Evolutionary conservation across 2,329 filamentous ascomycete species (phyloP).

Genomic region (Pestalotiopsis sp.): DNA sequence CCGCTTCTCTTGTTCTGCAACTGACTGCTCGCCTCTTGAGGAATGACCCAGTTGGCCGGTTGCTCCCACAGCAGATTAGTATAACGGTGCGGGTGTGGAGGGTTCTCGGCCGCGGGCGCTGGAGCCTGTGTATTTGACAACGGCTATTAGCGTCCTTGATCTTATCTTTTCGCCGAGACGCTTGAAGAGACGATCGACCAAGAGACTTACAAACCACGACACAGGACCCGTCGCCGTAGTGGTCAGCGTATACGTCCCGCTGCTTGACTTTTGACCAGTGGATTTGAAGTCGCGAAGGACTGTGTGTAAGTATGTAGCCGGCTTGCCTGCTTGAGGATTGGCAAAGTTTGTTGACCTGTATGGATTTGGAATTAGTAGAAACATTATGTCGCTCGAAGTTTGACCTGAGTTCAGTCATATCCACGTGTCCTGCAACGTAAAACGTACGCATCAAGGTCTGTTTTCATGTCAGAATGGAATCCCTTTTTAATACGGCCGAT

Average conservation of each 20-base stretch:
- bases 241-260: conserved; percentile 24
- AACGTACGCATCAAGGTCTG: conserved; percentile 32
- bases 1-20: conserved; percentile 33
- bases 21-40: conserved; percentile 30
- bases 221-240: conserved; percentile 26
- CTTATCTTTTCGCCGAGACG: not conserved
- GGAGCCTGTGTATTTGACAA: conserved; percentile 19
- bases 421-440: not conserved
- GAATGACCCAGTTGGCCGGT: conserved; percentile 34
- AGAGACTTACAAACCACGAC: conserved; percentile 23
- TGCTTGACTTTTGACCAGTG: conserved; percentile 19
- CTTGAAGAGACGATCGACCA: not conserved
- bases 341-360: conserved; percentile 30
- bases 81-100: conserved; percentile 39
- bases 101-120: conserved; percentile 34
- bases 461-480: not conserved
- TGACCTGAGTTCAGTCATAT: not conserved
- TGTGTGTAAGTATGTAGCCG: conserved; percentile 30
- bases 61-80: conserved; percentile 40
- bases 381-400: not conserved
- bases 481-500: not conserved
- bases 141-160: not conserved
- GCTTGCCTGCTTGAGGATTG: conserved; percentile 27
- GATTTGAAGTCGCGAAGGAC: conserved; percentile 33
- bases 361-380: not conserved